Conservation (phyloP, 495 filamentous ascomycete genomes). For the Saxophila tyrrhenica region DNA sequence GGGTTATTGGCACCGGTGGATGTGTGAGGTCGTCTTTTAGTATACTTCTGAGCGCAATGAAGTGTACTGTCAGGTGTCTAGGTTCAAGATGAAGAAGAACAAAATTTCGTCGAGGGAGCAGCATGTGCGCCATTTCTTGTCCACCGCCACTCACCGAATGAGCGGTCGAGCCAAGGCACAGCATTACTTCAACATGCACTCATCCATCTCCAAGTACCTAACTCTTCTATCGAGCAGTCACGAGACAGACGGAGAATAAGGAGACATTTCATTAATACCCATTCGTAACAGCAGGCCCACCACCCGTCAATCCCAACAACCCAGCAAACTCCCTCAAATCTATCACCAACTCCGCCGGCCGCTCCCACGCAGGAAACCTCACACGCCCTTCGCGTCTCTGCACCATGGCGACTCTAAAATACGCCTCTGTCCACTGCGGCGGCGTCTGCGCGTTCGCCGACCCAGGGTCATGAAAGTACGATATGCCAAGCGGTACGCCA, state of each 20-base stretch:
- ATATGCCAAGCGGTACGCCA: slow-evolving; percentile 27
- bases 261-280: background rate
- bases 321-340: slow-evolving; percentile 27
- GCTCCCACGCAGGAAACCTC: slow-evolving; percentile 26
- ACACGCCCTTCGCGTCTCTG: slow-evolving; percentile 24
- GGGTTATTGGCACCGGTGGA: background rate
- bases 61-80: no score
- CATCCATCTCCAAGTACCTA: no score
- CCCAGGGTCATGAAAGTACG: slow-evolving; percentile 19
- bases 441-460: slow-evolving; percentile 5
- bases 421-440: slow-evolving; percentile 25
- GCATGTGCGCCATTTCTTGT: no score
- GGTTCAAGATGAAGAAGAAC: no score
- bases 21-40: background rate
- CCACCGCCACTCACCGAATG: no score
- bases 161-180: no score
- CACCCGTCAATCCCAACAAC: slow-evolving; percentile 2
- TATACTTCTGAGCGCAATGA: no score
- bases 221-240: no score
- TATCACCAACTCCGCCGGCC: slow-evolving; percentile 26
- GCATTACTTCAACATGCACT: no score
- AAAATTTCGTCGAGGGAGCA: no score
- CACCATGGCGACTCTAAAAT: slow-evolving; percentile 24
- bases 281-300: background rate
- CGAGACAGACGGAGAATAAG: no score